phyloP scores from a whole-genome alignment of 2,329 filamentous ascomycete genomes.

The Microdochium nivale region DNA sequence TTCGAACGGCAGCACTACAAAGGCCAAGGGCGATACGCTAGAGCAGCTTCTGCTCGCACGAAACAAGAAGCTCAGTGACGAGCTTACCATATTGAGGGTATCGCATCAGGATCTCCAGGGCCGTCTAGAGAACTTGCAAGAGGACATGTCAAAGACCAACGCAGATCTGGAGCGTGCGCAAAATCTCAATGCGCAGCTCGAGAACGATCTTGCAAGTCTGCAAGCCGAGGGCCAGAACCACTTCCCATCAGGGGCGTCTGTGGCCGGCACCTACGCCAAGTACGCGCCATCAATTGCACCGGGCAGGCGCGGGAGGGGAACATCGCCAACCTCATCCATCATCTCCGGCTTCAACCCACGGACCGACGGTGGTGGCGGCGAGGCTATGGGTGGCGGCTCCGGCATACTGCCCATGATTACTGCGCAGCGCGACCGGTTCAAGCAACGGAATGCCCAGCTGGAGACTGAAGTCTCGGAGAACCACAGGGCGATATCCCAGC shows the following conservation, averaged over 20 bases:
- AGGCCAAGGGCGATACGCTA: conserved; percentile 67
- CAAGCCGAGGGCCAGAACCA: conserved; percentile 78
- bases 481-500: conserved; percentile 72
- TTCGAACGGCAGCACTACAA: conserved; percentile 41
- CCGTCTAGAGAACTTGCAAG: conserved; percentile 70
- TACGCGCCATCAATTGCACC: conserved; percentile 57
- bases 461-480: conserved; percentile 83
- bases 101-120: conserved; percentile 87
- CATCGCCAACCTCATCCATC: conserved; percentile 93
- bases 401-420: conserved; percentile 97
- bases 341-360: conserved; percentile 90
- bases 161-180: conserved; percentile 79
- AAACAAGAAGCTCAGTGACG: conserved; percentile 94
- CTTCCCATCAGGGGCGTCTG: conserved; percentile 83
- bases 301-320: conserved; percentile 56
- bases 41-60: conserved; percentile 86
- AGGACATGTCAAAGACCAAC: conserved; percentile 75
- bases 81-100: conserved; percentile 84
- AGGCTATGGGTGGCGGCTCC: conserved; percentile 65
- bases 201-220: conserved; percentile 81
- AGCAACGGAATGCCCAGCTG: conserved; percentile 85
- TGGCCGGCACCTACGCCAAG: conserved; percentile 84
- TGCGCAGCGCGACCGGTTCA: conserved; percentile 95
- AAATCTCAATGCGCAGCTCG: conserved; percentile 77
- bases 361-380: conserved; percentile 35